phyloP scores from a whole-genome alignment of 768 basidiomycete species.

The Panaeolus papilionaceus region DNA sequence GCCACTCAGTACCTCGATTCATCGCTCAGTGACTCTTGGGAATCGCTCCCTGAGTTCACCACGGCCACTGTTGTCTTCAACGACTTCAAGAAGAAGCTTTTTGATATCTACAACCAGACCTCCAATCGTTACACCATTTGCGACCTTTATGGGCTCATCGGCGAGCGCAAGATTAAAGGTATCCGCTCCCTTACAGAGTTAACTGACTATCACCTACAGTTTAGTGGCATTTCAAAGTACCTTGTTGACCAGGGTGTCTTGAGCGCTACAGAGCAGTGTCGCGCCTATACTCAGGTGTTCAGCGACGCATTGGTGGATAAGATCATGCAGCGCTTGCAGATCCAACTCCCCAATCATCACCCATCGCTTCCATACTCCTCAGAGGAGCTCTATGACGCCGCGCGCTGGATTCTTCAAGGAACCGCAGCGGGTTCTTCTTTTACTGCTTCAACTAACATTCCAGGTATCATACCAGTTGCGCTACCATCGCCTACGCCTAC shows the following conservation, averaged over 20 bases:
- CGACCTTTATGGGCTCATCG: slow-evolving; percentile 31
- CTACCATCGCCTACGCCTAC: not conserved
- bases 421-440: slow-evolving; percentile 23
- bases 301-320: not conserved
- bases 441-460: no score
- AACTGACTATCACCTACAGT: slow-evolving; percentile 28
- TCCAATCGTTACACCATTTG: slow-evolving; percentile 23
- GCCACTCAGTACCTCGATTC: not conserved
- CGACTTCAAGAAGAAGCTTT: slow-evolving; percentile 29
- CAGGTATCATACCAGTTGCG: no score
- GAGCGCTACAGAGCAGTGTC: slow-evolving; percentile 12
- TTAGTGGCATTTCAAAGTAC: slow-evolving; percentile 26
- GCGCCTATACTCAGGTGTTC: slow-evolving; percentile 18
- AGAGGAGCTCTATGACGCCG: slow-evolving; percentile 17
- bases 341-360: slow-evolving; percentile 17
- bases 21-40: slow-evolving; percentile 8
- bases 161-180: slow-evolving; percentile 21
- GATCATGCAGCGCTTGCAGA: slow-evolving; percentile 16
- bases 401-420: slow-evolving; percentile 20
- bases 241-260: slow-evolving; percentile 21
- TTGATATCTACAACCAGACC: slow-evolving; percentile 31
- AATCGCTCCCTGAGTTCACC: slow-evolving; percentile 15
- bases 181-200: slow-evolving; percentile 22
- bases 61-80: slow-evolving; percentile 21
- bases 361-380: slow-evolving; percentile 16